These are phyloP conservation scores for Colletotrichum salicis DNA, from an alignment of 2,329 filamentous ascomycete genomes.

Conservation along the genomic window DNA sequence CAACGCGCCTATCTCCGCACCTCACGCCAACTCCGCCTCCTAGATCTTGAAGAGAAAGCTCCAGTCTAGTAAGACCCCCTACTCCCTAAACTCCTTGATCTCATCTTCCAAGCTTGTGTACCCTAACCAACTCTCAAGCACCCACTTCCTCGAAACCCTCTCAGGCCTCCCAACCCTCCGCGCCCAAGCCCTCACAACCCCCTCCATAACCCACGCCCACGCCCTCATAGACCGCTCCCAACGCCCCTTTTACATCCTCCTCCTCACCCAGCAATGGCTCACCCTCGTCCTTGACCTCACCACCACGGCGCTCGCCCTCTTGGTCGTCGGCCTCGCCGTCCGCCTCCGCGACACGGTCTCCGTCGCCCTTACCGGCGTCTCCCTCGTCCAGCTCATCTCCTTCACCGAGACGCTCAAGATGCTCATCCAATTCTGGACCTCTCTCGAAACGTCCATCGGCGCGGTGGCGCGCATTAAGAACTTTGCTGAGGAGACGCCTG, in stretches of 20 bases:
- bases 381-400: slow-evolving; percentile 45
- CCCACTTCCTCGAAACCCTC: slow-evolving; percentile 58
- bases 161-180: slow-evolving; percentile 61
- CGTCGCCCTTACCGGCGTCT: slow-evolving; percentile 39
- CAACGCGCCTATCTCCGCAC: slow-evolving; percentile 55
- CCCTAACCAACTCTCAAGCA: slow-evolving; percentile 30
- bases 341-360: slow-evolving; percentile 31
- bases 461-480: slow-evolving; percentile 43
- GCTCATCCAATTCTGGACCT: slow-evolving; percentile 47
- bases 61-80: slow-evolving; percentile 49
- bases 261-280: slow-evolving; percentile 68
- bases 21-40: slow-evolving; percentile 53
- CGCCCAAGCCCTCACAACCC: slow-evolving; percentile 63
- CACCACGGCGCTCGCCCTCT: slow-evolving; percentile 56
- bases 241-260: slow-evolving; percentile 66
- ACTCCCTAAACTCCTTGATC: slow-evolving; percentile 30
- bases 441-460: slow-evolving; percentile 43
- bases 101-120: neutral
- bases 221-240: slow-evolving; percentile 64
- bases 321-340: slow-evolving; percentile 59
- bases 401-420: slow-evolving; percentile 47
- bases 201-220: slow-evolving; percentile 55
- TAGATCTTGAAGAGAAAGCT: slow-evolving; percentile 55
- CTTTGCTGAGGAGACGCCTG: slow-evolving; percentile 42
- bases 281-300: slow-evolving; percentile 62